Percentiles rank a stretch among this genome's conserved stretches.
Evolutionary conservation across 2,329 filamentous ascomycete species (phyloP).

Genomic region (Westerdykella aurantiaca): DNA sequence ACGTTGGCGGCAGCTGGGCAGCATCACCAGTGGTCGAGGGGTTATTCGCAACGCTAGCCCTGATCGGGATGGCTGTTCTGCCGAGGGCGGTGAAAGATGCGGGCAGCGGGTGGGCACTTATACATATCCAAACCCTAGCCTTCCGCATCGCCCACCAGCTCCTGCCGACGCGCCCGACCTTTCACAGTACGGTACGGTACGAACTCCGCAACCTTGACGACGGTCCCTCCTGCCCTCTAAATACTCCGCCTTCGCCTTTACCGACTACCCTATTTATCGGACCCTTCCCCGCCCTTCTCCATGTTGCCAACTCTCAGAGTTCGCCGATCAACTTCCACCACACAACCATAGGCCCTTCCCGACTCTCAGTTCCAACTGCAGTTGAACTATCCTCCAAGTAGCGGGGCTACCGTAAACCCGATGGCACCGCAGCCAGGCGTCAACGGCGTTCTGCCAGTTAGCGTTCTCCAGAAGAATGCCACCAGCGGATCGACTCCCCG

Average conservation of each 20-base stretch:
- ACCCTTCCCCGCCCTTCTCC: conserved; percentile 5
- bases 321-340: neutral
- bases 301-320: conserved; percentile 3
- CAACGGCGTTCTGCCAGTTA: conserved; percentile 37
- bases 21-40: neutral
- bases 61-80: neutral
- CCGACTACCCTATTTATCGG: conserved; percentile 3
- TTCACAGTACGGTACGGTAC: too few species aligned
- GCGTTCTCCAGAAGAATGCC: conserved; percentile 33
- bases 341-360: neutral
- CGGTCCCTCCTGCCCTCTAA: too few species aligned
- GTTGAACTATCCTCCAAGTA: neutral
- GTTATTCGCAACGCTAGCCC: neutral
- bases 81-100: conserved; percentile 3
- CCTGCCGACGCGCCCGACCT: too few species aligned
- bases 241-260: too few species aligned
- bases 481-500: conserved; percentile 23
- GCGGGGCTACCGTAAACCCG: neutral
- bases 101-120: neutral
- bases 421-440: conserved; percentile 30
- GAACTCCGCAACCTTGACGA: too few species aligned
- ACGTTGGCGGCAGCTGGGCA: too few species aligned
- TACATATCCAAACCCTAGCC: too few species aligned
- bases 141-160: too few species aligned
- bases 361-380: neutral